These are phyloP conservation scores for Neurospora sublineolata DNA, from an alignment of 495 filamentous ascomycete genomes.

Conservation along the genomic window DNA sequence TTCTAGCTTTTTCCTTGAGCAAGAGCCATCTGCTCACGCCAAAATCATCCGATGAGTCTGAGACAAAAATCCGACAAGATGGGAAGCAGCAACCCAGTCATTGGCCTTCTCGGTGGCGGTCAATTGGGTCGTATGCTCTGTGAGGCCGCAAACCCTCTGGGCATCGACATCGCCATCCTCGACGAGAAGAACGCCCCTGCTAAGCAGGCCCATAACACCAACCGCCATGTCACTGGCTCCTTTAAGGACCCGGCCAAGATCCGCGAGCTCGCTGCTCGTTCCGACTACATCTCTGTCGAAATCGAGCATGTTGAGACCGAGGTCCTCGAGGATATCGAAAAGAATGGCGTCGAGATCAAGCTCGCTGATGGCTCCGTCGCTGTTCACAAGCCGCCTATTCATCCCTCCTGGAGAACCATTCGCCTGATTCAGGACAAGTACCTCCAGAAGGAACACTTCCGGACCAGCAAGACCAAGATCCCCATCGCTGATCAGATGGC, in stretches of 20 bases:
- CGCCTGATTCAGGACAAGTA: constrained; percentile 95
- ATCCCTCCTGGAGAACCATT: constrained; percentile 82
- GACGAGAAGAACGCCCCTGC: constrained; percentile 73
- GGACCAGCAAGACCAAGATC: constrained; percentile 42
- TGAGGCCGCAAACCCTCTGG: constrained; percentile 77
- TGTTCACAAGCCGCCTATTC: constrained; percentile 45
- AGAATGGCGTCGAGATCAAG: constrained; percentile 40
- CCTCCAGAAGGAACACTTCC: constrained; percentile 76
- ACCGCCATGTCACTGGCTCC: constrained; percentile 67
- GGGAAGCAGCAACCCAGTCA: constrained; percentile 21
- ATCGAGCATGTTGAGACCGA: constrained; percentile 95
- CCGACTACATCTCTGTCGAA: constrained; percentile 86
- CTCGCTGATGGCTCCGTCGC: constrained; percentile 26
- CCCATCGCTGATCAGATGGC: constrained; percentile 59
- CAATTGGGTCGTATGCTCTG: constrained; percentile 94
- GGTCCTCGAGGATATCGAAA: constrained; percentile 74
- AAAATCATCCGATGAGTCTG: constrained; percentile 4
- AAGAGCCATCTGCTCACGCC: constrained; percentile 8
- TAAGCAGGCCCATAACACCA: constrained; percentile 76
- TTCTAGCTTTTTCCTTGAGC: background rate
- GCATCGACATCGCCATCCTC: constrained; percentile 68
- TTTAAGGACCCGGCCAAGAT: constrained; percentile 73
- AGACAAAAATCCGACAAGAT: constrained; percentile 7
- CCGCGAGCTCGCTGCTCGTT: constrained; percentile 59
- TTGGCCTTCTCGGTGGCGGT: constrained; percentile 43